Conservation (phyloP, 2,329 filamentous ascomycete species). For the Aspergillus ochraceoroseus region DNA sequence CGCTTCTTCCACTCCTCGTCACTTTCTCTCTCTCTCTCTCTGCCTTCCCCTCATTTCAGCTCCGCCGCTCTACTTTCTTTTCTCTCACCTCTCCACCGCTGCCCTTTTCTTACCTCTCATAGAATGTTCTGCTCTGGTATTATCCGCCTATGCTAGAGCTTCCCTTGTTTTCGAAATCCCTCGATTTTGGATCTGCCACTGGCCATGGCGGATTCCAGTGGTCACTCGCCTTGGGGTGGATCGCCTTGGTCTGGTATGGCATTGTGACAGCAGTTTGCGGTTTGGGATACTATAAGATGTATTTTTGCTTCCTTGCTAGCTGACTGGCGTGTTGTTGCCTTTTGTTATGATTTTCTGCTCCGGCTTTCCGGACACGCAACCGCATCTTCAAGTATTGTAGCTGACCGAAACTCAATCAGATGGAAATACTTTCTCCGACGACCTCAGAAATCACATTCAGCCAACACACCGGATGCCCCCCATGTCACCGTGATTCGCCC, state of each 20-base stretch:
- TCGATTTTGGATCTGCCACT: constrained; percentile 24
- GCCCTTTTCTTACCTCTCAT: constrained; percentile 5
- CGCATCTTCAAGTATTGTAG: neutral
- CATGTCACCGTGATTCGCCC: constrained; percentile 88
- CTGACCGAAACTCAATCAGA: constrained; percentile 37
- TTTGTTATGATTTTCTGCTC: constrained; percentile 1
- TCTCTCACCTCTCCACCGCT: neutral
- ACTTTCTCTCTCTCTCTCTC: constrained; percentile 6
- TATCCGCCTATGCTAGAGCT: constrained; percentile 30
- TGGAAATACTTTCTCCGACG: constrained; percentile 51
- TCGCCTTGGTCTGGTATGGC: constrained; percentile 52
- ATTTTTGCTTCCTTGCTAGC: constrained; percentile 25
- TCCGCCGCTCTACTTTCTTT: neutral
- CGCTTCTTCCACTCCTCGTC: constrained; percentile 3
- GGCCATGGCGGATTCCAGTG: constrained; percentile 26
- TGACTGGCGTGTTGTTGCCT: too few species aligned
- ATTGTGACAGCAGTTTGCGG: constrained; percentile 53
- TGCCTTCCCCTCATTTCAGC: neutral
- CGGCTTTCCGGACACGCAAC: neutral
- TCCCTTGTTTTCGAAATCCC: constrained; percentile 21
- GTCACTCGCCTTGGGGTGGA: constrained; percentile 45
- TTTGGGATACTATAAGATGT: constrained; percentile 59
- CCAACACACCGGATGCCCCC: constrained; percentile 53
- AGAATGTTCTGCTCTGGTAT: constrained; percentile 17
- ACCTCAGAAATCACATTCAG: constrained; percentile 42